Conservation (phyloP, 345 rosid genomes). For the sweet orange (Citrus sinensis) region DVS_A1.0 CM039164.1:2025001-2025500, state of each 20-base stretch:
- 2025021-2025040: slow-evolving; percentile 90
- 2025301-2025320: background rate
- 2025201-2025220: background rate
- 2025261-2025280: background rate
- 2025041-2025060: background rate
- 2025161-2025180: background rate
- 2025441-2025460: background rate
- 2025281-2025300: background rate
- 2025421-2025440: background rate
- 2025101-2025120: background rate
- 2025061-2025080: background rate
- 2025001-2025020: slow-evolving; percentile 81
- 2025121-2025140: background rate
- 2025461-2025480: background rate
- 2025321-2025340: background rate
- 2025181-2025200: background rate
- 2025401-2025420: background rate
- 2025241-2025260: background rate
- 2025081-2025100: background rate
- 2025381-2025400: too few relatives aligned
- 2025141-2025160: background rate
- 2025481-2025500: background rate
- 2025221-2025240: background rate
- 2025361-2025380: background rate
- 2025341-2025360: background rate